Percentiles rank a stretch among this genome's conserved stretches.
These are phyloP conservation scores for Lipomyces yamadae DNA, from an alignment of 805 yeast genomes.

Conservation along the genomic window DNA sequence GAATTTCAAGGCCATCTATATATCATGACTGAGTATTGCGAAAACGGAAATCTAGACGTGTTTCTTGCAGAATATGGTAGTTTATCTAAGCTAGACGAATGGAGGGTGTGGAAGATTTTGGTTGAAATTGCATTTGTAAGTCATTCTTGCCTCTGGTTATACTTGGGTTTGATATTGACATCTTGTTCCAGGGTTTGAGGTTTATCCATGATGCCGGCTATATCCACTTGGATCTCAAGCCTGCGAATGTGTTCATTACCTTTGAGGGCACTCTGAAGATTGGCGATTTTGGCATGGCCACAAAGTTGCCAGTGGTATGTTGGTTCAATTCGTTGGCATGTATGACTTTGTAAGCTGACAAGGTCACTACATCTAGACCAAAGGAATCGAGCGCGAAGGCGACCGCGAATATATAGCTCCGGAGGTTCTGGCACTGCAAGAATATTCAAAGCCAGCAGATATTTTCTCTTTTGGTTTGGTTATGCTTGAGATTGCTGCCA, in stretches of 20 bases:
- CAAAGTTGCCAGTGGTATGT: slow-evolving; percentile 66
- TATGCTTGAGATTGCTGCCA: slow-evolving; percentile 94
- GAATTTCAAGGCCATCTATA: slow-evolving; percentile 72
- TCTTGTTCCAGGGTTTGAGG: slow-evolving; percentile 58
- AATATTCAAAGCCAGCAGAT: slow-evolving; percentile 90
- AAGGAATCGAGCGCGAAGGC: slow-evolving; percentile 86
- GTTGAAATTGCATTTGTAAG: slow-evolving; percentile 67
- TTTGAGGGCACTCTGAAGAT: slow-evolving; percentile 93
- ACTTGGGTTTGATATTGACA: not conserved
- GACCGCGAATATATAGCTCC: slow-evolving; percentile 98
- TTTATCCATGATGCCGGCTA: slow-evolving; percentile 79
- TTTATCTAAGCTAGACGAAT: slow-evolving; percentile 82
- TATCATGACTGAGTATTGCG: slow-evolving; percentile 94
- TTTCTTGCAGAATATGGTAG: slow-evolving; percentile 80
- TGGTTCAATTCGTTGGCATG: slow-evolving; percentile 40
- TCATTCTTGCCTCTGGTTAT: not conserved
- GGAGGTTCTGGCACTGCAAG: slow-evolving; percentile 80
- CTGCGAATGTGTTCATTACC: slow-evolving; percentile 91
- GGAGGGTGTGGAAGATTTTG: slow-evolving; percentile 96
- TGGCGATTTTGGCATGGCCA: slow-evolving; percentile 96
- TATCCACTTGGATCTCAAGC: slow-evolving; percentile 89
- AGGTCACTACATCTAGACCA: slow-evolving; percentile 24
- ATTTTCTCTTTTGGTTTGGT: slow-evolving; percentile 92
- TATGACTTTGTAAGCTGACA: slow-evolving; percentile 3
- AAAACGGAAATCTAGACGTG: slow-evolving; percentile 85